phyloP scores from a whole-genome alignment of 345 rosid genomes.

The Citrus reticulata region DNA sequence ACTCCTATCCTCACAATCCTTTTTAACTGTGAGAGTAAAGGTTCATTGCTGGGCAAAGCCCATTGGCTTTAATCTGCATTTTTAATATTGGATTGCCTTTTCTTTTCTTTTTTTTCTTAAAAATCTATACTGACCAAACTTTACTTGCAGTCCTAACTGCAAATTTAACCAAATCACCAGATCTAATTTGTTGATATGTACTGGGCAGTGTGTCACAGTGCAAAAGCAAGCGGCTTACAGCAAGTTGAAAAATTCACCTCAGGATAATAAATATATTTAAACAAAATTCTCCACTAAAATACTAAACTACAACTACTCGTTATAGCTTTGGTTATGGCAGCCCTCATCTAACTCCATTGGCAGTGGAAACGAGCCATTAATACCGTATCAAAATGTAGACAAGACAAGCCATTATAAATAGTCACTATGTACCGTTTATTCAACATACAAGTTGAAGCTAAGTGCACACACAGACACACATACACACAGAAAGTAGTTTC shows the following conservation, averaged over 20 bases:
- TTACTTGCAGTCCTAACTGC: background rate
- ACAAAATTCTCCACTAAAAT: background rate
- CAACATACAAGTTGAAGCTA: background rate
- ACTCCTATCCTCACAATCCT: no score
- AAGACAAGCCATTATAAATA: constrained; percentile 6
- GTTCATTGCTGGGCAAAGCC: fast-evolving
- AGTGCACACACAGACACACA: no score
- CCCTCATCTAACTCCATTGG: constrained; percentile 12
- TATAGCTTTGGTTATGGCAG: background rate
- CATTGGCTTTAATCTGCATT: background rate
- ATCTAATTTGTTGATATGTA: background rate
- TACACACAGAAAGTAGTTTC: background rate
- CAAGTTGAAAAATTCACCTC: background rate
- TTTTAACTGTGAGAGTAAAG: no score
- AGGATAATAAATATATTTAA: background rate
- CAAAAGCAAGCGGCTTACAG: background rate
- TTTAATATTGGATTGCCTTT: background rate
- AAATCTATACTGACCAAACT: background rate
- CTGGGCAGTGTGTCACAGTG: background rate
- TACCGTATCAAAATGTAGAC: constrained; percentile 1
- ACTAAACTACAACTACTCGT: background rate
- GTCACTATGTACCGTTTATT: constrained; percentile 2
- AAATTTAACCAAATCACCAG: background rate
- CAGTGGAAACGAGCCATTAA: constrained; percentile 30
- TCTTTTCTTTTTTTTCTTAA: no score